phyloP scores from a whole-genome alignment of 2,329 filamentous ascomycete genomes.

The Exophiala mesophila region DNA sequence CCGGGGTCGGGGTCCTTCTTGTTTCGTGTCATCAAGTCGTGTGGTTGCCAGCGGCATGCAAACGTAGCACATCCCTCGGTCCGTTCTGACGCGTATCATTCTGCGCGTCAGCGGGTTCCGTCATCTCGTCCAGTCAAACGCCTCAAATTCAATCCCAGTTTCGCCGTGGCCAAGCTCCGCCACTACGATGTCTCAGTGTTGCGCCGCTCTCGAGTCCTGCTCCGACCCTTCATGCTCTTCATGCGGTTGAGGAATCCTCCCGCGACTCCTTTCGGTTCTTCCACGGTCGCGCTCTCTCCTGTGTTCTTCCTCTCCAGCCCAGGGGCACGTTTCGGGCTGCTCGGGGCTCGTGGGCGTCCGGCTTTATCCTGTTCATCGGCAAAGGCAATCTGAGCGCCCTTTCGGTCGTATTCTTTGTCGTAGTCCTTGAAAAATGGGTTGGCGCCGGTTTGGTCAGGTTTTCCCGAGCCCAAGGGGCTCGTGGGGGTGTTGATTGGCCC shows the following conservation, averaged over 20 bases:
- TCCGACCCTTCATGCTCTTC: conserved; percentile 70
- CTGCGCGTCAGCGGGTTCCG: no score
- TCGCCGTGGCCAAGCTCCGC: background rate
- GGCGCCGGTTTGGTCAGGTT: conserved; percentile 42
- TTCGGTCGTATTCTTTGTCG: conserved; percentile 60
- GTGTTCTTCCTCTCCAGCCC: conserved; percentile 62
- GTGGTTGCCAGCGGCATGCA: no score
- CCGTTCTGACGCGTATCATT: no score
- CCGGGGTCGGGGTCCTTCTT: no score
- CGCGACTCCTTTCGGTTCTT: conserved; percentile 42
- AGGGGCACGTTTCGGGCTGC: conserved; percentile 53
- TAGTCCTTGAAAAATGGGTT: conserved; percentile 87
- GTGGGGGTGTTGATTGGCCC: conserved; percentile 36
- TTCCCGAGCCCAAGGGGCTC: conserved; percentile 32
- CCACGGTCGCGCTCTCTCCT: conserved; percentile 44
- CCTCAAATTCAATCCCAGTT: no score
- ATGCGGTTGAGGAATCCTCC: conserved; percentile 71
- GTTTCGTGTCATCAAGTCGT: background rate
- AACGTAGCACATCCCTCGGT: no score
- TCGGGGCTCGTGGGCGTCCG: conserved; percentile 46
- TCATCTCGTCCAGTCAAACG: conserved; percentile 1
- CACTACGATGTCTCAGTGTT: conserved; percentile 16
- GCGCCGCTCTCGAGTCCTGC: conserved; percentile 41
- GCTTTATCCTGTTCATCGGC: conserved; percentile 40
- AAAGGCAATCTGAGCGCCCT: conserved; percentile 54